Conservation (phyloP, 352 stramenopile genomes). For the Globisporangium lucens region DNA sequence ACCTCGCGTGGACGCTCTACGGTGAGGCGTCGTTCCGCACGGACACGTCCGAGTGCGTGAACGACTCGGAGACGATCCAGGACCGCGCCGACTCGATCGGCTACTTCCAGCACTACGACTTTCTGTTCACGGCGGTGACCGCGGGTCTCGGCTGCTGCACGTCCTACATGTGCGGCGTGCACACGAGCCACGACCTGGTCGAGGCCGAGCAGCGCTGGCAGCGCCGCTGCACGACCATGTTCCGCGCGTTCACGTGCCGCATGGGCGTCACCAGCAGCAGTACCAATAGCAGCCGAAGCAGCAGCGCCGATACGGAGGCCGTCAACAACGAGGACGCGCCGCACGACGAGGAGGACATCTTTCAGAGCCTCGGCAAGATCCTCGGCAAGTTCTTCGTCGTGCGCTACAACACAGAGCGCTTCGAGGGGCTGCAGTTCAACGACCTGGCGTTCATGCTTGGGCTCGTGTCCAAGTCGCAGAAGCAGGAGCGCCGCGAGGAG, state of each 20-base stretch:
- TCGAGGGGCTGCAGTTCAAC: conserved; percentile 66
- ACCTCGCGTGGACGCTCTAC: conserved; percentile 56
- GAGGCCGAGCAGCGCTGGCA: conserved; percentile 69
- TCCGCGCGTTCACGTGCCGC: conserved; percentile 54
- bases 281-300: not conserved
- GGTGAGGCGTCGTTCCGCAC: conserved; percentile 47
- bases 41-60: conserved; percentile 46
- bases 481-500: conserved; percentile 43
- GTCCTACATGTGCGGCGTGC: conserved; percentile 67
- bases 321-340: conserved; percentile 19
- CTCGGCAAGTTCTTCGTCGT: conserved; percentile 77
- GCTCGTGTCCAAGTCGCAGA: conserved; percentile 57
- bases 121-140: conserved; percentile 49
- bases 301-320: not conserved
- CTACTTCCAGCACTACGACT: conserved; percentile 71
- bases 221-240: conserved; percentile 56
- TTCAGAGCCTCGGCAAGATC: conserved; percentile 57
- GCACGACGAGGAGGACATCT: conserved; percentile 59
- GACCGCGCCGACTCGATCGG: conserved; percentile 52
- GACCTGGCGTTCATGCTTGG: conserved; percentile 70
- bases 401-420: conserved; percentile 58
- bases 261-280: conserved; percentile 20
- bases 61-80: conserved; percentile 54
- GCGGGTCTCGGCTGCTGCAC: conserved; percentile 38
- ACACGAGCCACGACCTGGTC: conserved; percentile 45